Conservation (phyloP, 441 rosid species). For the Sinapis alba region DNA sequence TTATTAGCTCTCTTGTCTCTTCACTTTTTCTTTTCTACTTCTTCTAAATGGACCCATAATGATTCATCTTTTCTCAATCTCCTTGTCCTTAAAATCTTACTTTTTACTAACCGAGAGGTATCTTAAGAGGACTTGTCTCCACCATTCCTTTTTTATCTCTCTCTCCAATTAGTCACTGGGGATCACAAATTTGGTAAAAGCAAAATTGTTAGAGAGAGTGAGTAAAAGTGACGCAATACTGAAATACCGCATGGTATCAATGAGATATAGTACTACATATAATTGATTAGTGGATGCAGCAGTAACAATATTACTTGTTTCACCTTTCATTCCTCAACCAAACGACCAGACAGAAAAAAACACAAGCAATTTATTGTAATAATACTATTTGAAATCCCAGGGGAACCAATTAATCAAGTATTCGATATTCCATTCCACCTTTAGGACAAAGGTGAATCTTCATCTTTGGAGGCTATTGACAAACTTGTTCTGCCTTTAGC, state of each 20-base stretch:
- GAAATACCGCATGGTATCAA: conserved; percentile 14
- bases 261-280: conserved; percentile 9
- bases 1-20: conserved; percentile 39
- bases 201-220: conserved; percentile 18
- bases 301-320: conserved; percentile 6
- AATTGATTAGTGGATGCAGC: conserved; percentile 6
- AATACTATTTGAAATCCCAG: neutral
- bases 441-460: neutral
- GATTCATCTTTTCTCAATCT: conserved; percentile 18
- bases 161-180: conserved; percentile 32
- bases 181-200: conserved; percentile 30
- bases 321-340: neutral
- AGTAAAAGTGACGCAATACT: conserved; percentile 32
- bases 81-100: conserved; percentile 22
- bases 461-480: neutral
- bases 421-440: neutral
- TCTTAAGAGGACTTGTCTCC: conserved; percentile 38
- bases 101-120: conserved; percentile 39
- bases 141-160: conserved; percentile 26
- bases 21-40: conserved; percentile 36
- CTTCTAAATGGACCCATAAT: conserved; percentile 38
- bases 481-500: neutral
- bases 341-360: neutral
- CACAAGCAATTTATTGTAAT: neutral
- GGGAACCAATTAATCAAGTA: conserved; percentile 1